Percentiles rank a stretch among this genome's conserved stretches.
phyloP scores from a whole-genome alignment of 2,329 filamentous ascomycete genomes.

The Verticillium dahliae region DNA sequence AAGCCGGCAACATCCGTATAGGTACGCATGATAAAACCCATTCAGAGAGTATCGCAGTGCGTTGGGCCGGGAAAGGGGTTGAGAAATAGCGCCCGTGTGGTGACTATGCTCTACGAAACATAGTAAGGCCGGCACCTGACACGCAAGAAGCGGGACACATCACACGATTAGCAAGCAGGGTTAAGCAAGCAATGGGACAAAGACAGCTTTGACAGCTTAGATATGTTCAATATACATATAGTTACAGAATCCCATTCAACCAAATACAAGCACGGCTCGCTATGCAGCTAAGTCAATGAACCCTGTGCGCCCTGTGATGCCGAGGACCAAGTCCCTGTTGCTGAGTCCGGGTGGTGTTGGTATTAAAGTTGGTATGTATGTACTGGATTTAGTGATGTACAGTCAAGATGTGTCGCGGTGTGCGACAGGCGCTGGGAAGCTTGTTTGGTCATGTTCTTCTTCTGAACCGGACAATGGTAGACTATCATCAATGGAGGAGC shows the following conservation, averaged over 20 bases:
- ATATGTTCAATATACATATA: not conserved
- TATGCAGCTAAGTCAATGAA: not conserved
- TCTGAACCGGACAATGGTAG: not conserved
- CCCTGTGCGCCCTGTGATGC: not conserved
- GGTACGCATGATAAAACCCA: too few relatives aligned
- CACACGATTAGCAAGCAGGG: not conserved
- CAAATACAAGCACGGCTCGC: not conserved
- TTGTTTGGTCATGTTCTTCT: not conserved
- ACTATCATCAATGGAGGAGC: not conserved
- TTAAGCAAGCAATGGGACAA: not conserved
- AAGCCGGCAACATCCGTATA: too few relatives aligned
- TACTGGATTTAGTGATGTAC: not conserved
- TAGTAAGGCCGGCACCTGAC: not conserved
- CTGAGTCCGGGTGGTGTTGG: not conserved
- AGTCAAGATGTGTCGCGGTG: not conserved
- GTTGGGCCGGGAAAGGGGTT: too few relatives aligned
- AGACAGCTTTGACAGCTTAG: not conserved
- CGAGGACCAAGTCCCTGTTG: not conserved
- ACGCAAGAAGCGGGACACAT: not conserved
- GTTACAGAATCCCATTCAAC: not conserved
- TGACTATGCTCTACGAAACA: too few relatives aligned
- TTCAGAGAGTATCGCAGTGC: too few relatives aligned
- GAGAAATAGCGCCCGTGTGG: too few relatives aligned
- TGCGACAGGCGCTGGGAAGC: not conserved
- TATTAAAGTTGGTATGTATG: not conserved